phyloP scores from a whole-genome alignment of 495 filamentous ascomycete genomes.

The Parathielavia hyrcaniae region DNA sequence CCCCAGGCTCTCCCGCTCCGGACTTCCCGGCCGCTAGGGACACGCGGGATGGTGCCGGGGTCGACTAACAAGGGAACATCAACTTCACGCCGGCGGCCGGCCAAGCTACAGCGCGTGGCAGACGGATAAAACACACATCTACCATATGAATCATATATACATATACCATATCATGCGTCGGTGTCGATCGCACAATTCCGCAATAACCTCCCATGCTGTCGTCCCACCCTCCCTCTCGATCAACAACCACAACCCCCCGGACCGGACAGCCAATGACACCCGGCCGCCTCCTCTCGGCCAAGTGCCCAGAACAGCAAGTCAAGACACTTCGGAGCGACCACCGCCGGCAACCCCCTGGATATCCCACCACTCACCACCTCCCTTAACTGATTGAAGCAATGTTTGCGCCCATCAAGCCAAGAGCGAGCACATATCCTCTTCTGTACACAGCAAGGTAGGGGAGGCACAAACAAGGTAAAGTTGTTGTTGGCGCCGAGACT shows the following conservation, averaged over 20 bases:
- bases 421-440: background rate
- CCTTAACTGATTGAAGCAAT: background rate
- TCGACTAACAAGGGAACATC: background rate
- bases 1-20: background rate
- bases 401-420: background rate
- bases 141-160: too few species aligned
- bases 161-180: too few species aligned
- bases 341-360: slow-evolving; percentile 9
- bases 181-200: too few species aligned
- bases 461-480: too few species aligned
- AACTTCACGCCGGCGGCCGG: background rate
- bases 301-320: slow-evolving; percentile 6
- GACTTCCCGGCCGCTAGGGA: slow-evolving; percentile 4
- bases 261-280: slow-evolving; percentile 4
- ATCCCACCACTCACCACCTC: background rate
- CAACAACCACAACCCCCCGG: background rate
- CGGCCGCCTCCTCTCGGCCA: background rate
- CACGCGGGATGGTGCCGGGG: background rate
- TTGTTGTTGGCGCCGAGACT: too few species aligned
- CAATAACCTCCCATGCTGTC: background rate
- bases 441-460: too few species aligned
- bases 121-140: too few species aligned
- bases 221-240: background rate
- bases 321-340: slow-evolving; percentile 5
- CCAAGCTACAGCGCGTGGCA: too few species aligned